A percentile compares a stretch with the other conserved stretches of the same genome.
phyloP scores from a whole-genome alignment of 2,329 filamentous ascomycete species.

The Fusarium begoniae region DNA sequence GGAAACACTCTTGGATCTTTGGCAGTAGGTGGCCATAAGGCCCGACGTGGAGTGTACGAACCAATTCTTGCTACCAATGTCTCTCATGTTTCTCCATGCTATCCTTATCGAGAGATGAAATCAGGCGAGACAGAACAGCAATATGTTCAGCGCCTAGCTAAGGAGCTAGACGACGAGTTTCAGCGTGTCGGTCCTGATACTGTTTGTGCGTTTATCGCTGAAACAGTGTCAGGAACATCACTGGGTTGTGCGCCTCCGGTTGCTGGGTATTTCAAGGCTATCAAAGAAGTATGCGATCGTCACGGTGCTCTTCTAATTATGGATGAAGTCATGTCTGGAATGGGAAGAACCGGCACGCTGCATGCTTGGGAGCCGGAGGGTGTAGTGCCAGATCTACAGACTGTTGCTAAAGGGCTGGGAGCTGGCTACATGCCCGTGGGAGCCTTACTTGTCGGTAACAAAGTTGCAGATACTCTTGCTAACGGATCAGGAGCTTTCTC shows the following conservation, averaged over 20 bases:
- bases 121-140: constrained; percentile 39
- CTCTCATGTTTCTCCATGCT: constrained; percentile 43
- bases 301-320: constrained; percentile 64
- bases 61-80: constrained; percentile 38
- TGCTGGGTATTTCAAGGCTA: constrained; percentile 61
- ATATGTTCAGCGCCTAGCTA: constrained; percentile 22
- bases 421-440: constrained; percentile 31
- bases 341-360: constrained; percentile 67
- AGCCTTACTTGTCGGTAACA: constrained; percentile 11
- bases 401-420: constrained; percentile 72
- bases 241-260: constrained; percentile 26
- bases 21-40: constrained; percentile 15
- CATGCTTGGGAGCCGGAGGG: constrained; percentile 71
- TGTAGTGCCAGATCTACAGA: constrained; percentile 68
- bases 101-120: constrained; percentile 38
- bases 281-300: constrained; percentile 62
- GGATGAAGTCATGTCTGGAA: constrained; percentile 75
- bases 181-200: constrained; percentile 19
- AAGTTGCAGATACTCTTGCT: constrained; percentile 14
- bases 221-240: constrained; percentile 35
- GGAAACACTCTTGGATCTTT: constrained; percentile 31
- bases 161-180: constrained; percentile 32
- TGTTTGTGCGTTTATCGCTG: constrained; percentile 34
- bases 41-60: constrained; percentile 41
- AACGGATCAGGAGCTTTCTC: constrained; percentile 51